These are phyloP conservation scores for Begonia masoniana DNA, from an alignment of 306 rosid genomes.

Conservation along the genomic window DNA sequence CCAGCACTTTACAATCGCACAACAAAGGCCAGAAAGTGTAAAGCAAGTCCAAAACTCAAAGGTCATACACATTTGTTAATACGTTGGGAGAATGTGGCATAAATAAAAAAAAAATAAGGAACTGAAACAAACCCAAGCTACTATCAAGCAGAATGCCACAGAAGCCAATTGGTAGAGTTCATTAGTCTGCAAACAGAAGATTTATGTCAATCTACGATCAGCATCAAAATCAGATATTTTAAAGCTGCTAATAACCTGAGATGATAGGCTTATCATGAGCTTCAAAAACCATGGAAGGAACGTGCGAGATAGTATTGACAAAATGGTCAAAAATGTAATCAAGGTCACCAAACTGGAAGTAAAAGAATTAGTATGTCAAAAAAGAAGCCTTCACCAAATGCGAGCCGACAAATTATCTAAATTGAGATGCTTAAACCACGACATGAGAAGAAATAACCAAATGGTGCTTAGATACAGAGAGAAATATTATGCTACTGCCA, in stretches of 20 bases:
- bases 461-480: background rate
- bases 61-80: too few species aligned
- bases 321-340: constrained; percentile 50
- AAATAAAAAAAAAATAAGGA: constrained; percentile 13
- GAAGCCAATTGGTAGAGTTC: constrained; percentile 95
- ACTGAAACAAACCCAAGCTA: constrained; percentile 72
- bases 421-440: constrained; percentile 6
- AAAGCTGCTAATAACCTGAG: constrained; percentile 41
- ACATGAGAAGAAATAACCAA: background rate
- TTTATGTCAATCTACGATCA: constrained; percentile 4
- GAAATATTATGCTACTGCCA: background rate
- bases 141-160: constrained; percentile 96
- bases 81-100: background rate
- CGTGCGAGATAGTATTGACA: constrained; percentile 66
- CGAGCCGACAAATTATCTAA: constrained; percentile 1
- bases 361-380: constrained; percentile 6
- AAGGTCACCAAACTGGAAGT: constrained; percentile 61
- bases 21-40: too few species aligned
- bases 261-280: constrained; percentile 92
- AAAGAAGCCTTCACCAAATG: too few species aligned
- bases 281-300: constrained; percentile 89
- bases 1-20: too few species aligned
- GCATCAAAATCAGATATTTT: background rate
- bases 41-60: too few species aligned
- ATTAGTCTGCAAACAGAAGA: constrained; percentile 57